Conservation (phyloP, 257 asterid species). For the Fraxinus cuspidata region DNA sequence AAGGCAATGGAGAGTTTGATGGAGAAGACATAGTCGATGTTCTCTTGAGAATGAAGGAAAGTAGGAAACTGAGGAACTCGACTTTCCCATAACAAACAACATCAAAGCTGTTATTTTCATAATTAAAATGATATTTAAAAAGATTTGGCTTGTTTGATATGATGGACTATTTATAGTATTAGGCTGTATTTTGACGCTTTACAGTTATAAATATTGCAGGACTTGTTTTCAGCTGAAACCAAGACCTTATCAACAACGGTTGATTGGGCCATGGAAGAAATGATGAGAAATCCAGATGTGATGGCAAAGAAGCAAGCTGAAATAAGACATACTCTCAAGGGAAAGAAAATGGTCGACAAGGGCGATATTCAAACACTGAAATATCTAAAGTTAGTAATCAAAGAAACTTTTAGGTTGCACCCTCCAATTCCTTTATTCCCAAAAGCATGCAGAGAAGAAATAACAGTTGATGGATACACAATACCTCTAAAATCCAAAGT, state of each 20-base stretch:
- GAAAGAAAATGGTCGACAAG: conserved; percentile 22
- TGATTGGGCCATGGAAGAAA: conserved; percentile 45
- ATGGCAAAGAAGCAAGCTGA: conserved; percentile 32
- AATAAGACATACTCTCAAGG: conserved; percentile 23
- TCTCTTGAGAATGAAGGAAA: conserved; percentile 29
- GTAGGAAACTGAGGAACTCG: conserved; percentile 24
- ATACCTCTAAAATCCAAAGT: conserved; percentile 32
- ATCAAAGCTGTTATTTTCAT: conserved; percentile 42
- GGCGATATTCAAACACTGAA: conserved; percentile 12
- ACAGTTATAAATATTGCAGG: conserved; percentile 14
- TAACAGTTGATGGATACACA: conserved; percentile 27
- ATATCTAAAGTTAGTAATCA: conserved; percentile 32
- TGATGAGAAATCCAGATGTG: conserved; percentile 35
- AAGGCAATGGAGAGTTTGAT: not conserved
- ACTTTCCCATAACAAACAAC: conserved; percentile 30
- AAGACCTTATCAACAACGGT: conserved; percentile 28
- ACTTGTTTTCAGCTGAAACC: conserved; percentile 39
- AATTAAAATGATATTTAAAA: not conserved
- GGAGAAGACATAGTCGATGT: conserved; percentile 28
- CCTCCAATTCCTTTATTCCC: conserved; percentile 40
- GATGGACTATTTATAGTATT: too few relatives aligned
- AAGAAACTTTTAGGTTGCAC: conserved; percentile 40
- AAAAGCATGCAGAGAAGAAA: conserved; percentile 33
- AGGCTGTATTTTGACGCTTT: not conserved
- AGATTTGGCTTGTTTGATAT: too few relatives aligned